Conservation (phyloP, 257 asterid genomes). For the Striga asiatica region DNA sequence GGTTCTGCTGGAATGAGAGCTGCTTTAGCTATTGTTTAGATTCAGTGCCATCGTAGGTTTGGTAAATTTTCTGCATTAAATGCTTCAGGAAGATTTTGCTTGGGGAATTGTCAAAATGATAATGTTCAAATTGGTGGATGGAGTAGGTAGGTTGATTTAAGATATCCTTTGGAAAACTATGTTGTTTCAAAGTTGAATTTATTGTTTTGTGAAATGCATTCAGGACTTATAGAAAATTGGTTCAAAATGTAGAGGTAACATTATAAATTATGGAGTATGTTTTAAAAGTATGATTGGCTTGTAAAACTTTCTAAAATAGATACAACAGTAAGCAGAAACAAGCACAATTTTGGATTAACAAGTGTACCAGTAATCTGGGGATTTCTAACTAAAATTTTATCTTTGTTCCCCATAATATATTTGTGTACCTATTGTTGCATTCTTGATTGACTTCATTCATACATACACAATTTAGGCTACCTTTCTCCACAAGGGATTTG, state of each 20-base stretch:
- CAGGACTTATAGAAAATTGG: too few relatives aligned
- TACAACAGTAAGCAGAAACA: background rate
- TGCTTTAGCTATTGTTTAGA: background rate
- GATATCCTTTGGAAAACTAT: too few relatives aligned
- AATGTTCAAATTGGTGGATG: background rate
- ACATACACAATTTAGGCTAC: slow-evolving; percentile 51
- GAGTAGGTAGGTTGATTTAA: background rate
- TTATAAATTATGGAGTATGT: background rate
- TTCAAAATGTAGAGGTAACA: background rate
- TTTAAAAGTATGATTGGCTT: background rate
- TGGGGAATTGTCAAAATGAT: too few relatives aligned
- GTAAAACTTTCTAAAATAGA: background rate
- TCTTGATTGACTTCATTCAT: slow-evolving; percentile 13
- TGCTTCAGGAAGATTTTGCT: too few relatives aligned
- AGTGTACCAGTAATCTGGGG: background rate
- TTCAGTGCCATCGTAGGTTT: too few relatives aligned
- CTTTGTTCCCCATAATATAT: slow-evolving; percentile 7
- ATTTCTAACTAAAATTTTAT: background rate
- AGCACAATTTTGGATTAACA: background rate
- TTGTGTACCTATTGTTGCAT: background rate
- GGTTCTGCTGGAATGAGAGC: background rate
- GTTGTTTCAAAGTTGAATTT: background rate
- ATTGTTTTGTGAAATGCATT: too few relatives aligned
- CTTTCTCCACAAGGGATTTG: slow-evolving; percentile 92
- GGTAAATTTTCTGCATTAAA: too few relatives aligned